Evolutionary conservation across 768 basidiomycete genomes (phyloP), one percentile per base, ranked within the genome.

Genomic region (Baorangia bicolor): DNA sequence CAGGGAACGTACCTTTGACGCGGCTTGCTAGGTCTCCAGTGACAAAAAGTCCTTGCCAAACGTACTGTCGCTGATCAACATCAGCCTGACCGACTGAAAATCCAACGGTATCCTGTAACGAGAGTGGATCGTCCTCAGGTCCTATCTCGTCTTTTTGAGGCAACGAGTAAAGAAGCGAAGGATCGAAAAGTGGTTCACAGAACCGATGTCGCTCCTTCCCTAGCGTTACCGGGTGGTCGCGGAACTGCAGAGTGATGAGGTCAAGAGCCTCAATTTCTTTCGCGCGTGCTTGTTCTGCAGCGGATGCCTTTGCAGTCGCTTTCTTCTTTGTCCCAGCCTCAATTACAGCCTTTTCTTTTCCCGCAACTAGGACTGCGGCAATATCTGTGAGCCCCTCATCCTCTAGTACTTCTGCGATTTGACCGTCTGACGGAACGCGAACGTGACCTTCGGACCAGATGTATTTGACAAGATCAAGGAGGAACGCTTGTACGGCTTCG

Each of bases 351-450:
- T 87, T 85, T 72, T 94, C 94, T 66, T 88, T 90, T n/a, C 94
- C 94, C 9, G 92, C 90, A 31, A 93, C 90, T 41, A 96, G 78
- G 43, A 91, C 85, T 9, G 94, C 92, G 7, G 94, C 94, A 55
- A 95, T 92, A 68, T 96, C 91, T 18, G 90, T 91, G 25, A 92
- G 76, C 4, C 91, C 94, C 58, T 94, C 93, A 53, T 93, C 92
- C 57, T 92, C 92, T 16, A 75, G 75, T 34, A 74, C 49, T 58
- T 75, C 74, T 8, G 80, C 82, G 3, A 83, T 85, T 68, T 90
- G 88, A 35, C 89, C 89, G 50, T 85, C 83, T 20, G 88, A 85
- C 7, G 88, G 86, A 9, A 90, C 84, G 49, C 86, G 88, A 56
- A 90, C 76, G 28, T 87, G 77, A 7, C 84, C 87, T 3, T 84